These are phyloP conservation scores for Vigna reflexopilosa DNA, from an alignment of 306 rosid genomes.

Conservation along the genomic window DNA sequence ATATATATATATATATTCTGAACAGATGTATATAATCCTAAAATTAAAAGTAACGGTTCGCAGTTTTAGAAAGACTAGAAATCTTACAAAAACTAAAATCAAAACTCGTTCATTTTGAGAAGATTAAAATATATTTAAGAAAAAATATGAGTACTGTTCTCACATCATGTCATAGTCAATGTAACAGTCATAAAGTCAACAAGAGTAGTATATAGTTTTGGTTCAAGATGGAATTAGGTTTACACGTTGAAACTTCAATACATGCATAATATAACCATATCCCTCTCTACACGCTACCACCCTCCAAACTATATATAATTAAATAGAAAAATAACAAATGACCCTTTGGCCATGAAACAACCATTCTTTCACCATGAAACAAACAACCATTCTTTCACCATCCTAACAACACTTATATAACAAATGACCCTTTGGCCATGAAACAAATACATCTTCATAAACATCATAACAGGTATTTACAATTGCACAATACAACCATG, in stretches of 20 bases:
- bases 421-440: constrained; percentile 52
- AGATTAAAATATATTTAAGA: too few species aligned
- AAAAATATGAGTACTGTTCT: too few species aligned
- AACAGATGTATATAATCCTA: too few species aligned
- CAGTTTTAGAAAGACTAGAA: too few species aligned
- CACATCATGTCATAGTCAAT: not conserved
- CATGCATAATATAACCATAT: not conserved
- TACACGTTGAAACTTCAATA: constrained; percentile 20
- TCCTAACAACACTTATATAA: not conserved
- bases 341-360: constrained; percentile 49
- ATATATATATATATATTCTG: too few species aligned
- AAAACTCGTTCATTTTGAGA: too few species aligned
- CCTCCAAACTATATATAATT: constrained; percentile 6
- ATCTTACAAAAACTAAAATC: too few species aligned
- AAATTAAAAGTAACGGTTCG: too few species aligned
- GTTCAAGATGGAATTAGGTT: constrained; percentile 27
- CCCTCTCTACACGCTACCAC: constrained; percentile 37
- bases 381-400: too few species aligned
- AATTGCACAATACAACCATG: constrained; percentile 40
- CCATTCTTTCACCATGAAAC: too few species aligned
- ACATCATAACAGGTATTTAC: constrained; percentile 53
- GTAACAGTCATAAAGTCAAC: not conserved
- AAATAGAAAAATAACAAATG: not conserved
- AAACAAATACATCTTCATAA: constrained; percentile 1
- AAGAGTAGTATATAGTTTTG: not conserved